Evolutionary conservation across 2,329 filamentous ascomycete species (phyloP), one percentile per base, ranked within the genome.

Genomic region (Lecanicillium sp.): DNA sequence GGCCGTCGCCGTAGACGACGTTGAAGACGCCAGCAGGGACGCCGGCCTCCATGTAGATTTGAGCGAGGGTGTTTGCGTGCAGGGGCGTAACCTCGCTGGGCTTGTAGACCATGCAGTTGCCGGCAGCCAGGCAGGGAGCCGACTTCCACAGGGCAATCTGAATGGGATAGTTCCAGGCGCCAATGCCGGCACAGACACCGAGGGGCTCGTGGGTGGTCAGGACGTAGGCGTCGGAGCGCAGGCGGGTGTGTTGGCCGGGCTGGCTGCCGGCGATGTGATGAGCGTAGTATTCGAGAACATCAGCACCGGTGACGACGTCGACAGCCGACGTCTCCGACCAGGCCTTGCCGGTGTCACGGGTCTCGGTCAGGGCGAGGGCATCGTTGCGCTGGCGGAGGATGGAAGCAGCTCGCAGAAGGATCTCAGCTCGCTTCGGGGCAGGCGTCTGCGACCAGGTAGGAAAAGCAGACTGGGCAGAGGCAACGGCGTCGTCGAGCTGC

Each of bases 111-210:
- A 94, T 89, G 54, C 82, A 85, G 62, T 94, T 94, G 15, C 86
- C 86, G 1, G 86, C 86, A 4, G 86, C 85, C 12, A 94, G 71
- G 51, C 86, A 92, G 0, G 87, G 84, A 1, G 83, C 85, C 1
- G 84, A 88, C 61, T 94, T 94, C 86, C 86, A 94, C 2, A 94
- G 69, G 8, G 86, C 86, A 48, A 94, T 94, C 59, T 94, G 86
- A 47, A 94, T 84, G 11, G 87, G 87, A 56, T 94, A 94, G 62
- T 94, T 94, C 86, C 86, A 94, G 12, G 87, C 87, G 40, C 86
- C 87, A 48, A 94, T 94, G 41, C 85, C 87, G 12, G 76, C 87
- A 57, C 86, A 94, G 12, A 92, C 85, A 18, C 87, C 87, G 14
- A 94, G 66, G 5, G 87, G 73, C 49, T 85, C 83, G 57, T 92